These are phyloP conservation scores for Entelexis sorbosivorans DNA, from an alignment of 1,139 yeast genomes.

Conservation along the genomic window DNA sequence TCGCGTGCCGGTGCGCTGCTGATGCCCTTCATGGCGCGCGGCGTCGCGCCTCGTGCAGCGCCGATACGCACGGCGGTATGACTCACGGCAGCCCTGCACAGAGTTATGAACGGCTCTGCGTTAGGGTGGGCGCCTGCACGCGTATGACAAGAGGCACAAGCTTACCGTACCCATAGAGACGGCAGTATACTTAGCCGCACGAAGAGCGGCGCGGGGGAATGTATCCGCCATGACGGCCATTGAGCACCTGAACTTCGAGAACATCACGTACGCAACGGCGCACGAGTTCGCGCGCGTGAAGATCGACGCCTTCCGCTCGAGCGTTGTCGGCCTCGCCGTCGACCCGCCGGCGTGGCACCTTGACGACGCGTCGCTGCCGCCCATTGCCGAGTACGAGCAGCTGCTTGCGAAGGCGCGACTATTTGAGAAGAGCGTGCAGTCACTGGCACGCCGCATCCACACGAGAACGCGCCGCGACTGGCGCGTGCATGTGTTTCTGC, in stretches of 20 bases:
- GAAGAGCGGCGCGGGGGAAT: too few relatives aligned
- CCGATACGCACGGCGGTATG: too few relatives aligned
- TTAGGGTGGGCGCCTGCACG: too few relatives aligned
- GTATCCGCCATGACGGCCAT: slow-evolving; percentile 3
- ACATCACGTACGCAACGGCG: slow-evolving; percentile 11
- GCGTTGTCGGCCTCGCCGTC: slow-evolving; percentile 1
- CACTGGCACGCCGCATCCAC: slow-evolving; percentile 5
- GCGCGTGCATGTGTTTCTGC: slow-evolving; percentile 8
- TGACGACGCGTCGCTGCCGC: slow-evolving; percentile 11
- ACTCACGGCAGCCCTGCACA: too few relatives aligned
- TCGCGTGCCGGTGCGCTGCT: too few relatives aligned
- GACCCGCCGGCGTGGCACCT: neutral
- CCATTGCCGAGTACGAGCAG: slow-evolving; percentile 15
- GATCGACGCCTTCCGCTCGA: slow-evolving; percentile 18
- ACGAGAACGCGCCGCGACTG: slow-evolving; percentile 1
- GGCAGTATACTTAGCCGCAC: too few relatives aligned
- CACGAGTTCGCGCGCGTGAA: slow-evolving; percentile 15
- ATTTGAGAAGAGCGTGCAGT: slow-evolving; percentile 5
- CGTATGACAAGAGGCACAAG: too few relatives aligned
- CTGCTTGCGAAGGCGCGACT: slow-evolving; percentile 1
- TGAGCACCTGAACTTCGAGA: slow-evolving; percentile 4
- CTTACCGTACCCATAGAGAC: too few relatives aligned
- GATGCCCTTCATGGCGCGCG: too few relatives aligned
- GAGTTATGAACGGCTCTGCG: too few relatives aligned
- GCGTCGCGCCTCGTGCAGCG: too few relatives aligned